Percentiles rank a stretch among this genome's conserved stretches.
These are phyloP conservation scores for Candida ulmi DNA, from an alignment of 805 yeast genomes.

Conservation along the genomic window DNA sequence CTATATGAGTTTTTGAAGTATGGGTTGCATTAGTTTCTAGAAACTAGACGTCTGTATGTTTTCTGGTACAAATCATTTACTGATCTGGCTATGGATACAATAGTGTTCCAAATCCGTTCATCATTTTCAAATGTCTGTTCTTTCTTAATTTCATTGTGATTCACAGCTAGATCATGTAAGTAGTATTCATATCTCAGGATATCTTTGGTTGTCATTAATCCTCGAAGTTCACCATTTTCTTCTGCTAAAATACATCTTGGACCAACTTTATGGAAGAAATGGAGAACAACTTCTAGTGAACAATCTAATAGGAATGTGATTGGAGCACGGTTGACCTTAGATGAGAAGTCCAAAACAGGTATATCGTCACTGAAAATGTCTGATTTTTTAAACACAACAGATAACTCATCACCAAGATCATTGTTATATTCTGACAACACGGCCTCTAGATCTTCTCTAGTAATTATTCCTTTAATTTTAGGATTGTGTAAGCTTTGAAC, in stretches of 20 bases:
- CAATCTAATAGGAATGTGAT: conserved; percentile 48
- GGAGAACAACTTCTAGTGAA: conserved; percentile 55
- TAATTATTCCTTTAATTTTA: conserved; percentile 40
- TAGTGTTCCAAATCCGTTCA: conserved; percentile 10
- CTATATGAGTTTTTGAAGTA: too few relatives aligned
- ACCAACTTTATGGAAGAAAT: conserved; percentile 72
- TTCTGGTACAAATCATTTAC: background rate
- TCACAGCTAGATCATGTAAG: conserved; percentile 13
- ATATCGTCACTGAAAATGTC: conserved; percentile 3
- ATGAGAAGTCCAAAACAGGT: conserved; percentile 20
- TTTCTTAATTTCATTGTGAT: conserved; percentile 2
- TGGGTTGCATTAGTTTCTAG: too few relatives aligned
- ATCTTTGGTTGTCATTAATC: conserved; percentile 84
- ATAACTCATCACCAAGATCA: conserved; percentile 22
- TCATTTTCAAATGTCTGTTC: conserved; percentile 12
- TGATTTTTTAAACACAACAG: conserved; percentile 23
- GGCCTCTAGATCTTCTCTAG: conserved; percentile 34
- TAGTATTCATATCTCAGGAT: conserved; percentile 54
- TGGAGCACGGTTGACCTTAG: conserved; percentile 50
- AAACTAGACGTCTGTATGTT: background rate
- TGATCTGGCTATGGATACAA: conserved; percentile 3
- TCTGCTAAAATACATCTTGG: conserved; percentile 71
- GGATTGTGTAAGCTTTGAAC: conserved; percentile 34
- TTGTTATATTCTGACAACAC: conserved; percentile 25
- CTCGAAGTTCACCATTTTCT: conserved; percentile 54